Conservation (phyloP, 345 rosid species). For the Camelina sativa region DNA sequence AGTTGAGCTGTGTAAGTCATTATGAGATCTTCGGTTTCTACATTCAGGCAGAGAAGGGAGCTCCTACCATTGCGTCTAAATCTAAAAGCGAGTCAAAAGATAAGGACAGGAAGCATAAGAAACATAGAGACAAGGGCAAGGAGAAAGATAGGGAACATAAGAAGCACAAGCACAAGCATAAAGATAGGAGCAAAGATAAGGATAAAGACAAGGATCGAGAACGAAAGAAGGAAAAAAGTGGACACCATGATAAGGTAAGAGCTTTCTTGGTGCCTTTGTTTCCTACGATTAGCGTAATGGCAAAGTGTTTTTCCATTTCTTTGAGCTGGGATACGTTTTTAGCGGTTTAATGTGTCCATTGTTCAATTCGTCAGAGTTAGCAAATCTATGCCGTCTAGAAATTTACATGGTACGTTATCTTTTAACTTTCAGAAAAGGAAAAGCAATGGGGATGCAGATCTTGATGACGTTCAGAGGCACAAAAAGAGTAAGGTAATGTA, state of each 20-base stretch:
- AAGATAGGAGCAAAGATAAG: constrained; percentile 80
- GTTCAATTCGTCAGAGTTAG: not conserved
- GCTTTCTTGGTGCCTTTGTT: constrained; percentile 28
- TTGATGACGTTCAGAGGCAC: constrained; percentile 72
- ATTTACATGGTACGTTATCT: not conserved
- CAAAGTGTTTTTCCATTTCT: not conserved
- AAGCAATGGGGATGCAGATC: constrained; percentile 77
- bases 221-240: constrained; percentile 75
- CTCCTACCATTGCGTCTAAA: constrained; percentile 73
- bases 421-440: constrained; percentile 78
- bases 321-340: not conserved
- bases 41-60: constrained; percentile 73
- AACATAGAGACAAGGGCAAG: constrained; percentile 77
- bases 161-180: constrained; percentile 87
- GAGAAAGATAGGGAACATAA: constrained; percentile 88
- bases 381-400: not conserved
- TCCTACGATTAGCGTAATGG: not conserved
- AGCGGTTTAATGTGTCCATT: not conserved
- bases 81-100: constrained; percentile 72
- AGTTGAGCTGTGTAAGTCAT: not conserved
- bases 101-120: constrained; percentile 85
- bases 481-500: constrained; percentile 86
- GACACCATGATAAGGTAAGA: constrained; percentile 75
- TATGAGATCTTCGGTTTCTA: constrained; percentile 8
- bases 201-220: constrained; percentile 78